phyloP scores from a whole-genome alignment of 2,329 filamentous ascomycete genomes.

The Huntiella savannae region DNA sequence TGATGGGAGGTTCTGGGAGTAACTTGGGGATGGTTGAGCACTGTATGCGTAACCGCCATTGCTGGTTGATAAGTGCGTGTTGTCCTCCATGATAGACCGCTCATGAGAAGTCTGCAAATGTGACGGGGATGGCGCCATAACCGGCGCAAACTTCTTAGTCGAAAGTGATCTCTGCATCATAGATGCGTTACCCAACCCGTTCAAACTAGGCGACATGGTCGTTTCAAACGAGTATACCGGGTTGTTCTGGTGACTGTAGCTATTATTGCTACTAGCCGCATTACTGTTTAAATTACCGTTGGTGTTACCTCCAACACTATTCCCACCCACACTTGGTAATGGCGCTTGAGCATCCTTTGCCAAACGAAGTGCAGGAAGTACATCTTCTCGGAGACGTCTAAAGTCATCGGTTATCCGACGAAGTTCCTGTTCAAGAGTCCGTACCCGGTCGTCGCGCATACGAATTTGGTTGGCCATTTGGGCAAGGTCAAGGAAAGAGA shows the following conservation, averaged over 20 bases:
- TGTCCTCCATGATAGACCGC: conserved; percentile 44
- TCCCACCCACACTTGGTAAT: conserved; percentile 32
- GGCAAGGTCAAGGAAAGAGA: conserved; percentile 83
- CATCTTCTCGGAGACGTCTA: conserved; percentile 70
- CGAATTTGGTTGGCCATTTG: conserved; percentile 78
- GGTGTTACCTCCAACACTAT: conserved; percentile 10
- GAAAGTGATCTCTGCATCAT: conserved; percentile 54
- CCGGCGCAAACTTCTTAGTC: conserved; percentile 53
- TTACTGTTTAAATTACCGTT: not conserved
- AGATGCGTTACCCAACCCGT: conserved; percentile 33
- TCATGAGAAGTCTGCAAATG: conserved; percentile 52
- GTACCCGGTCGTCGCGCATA: conserved; percentile 77
- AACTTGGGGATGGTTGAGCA: conserved; percentile 29
- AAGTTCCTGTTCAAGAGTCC: conserved; percentile 63
- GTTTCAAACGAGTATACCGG: conserved; percentile 10
- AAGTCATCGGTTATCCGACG: conserved; percentile 76
- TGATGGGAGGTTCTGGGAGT: conserved; percentile 46
- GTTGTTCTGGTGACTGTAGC: conserved; percentile 3
- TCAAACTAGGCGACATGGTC: conserved; percentile 36
- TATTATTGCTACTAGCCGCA: not conserved
- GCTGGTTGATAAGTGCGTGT: conserved; percentile 50
- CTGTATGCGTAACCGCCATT: conserved; percentile 40
- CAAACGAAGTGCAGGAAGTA: conserved; percentile 74
- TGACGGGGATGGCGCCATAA: conserved; percentile 61
- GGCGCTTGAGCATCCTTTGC: conserved; percentile 85